These are phyloP conservation scores for Cladophialophora bantiana DNA, from an alignment of 2,329 filamentous ascomycete species.

Conservation along the genomic window DNA sequence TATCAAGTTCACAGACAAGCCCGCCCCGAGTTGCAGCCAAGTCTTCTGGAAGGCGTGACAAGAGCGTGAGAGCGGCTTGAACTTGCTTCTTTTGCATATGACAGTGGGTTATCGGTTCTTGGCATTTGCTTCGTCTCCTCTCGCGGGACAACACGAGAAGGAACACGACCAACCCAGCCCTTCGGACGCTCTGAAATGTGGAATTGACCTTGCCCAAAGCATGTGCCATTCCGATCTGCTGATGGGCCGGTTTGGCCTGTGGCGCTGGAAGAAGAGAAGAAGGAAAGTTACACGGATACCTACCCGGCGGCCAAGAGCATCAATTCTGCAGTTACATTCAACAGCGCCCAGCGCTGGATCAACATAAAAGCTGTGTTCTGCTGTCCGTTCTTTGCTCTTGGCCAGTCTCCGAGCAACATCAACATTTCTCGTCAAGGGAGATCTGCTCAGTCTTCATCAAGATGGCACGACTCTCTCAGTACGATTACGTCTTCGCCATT, in stretches of 20 bases:
- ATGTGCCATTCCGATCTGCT: constrained; percentile 6
- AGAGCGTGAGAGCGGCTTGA: constrained; percentile 7
- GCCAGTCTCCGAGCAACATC: neutral
- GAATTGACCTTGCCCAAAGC: neutral
- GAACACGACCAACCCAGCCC: neutral
- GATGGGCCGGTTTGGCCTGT: constrained; percentile 1
- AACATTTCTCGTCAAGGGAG: neutral
- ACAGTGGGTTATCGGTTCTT: constrained; percentile 6
- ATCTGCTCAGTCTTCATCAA: constrained; percentile 3
- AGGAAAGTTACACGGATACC: neutral
- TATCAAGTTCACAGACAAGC: constrained; percentile 1
- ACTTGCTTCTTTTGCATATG: constrained; percentile 14
- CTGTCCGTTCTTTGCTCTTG: constrained; percentile 1
- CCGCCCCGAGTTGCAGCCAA: constrained; percentile 9
- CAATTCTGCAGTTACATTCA: neutral
- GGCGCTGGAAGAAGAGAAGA: neutral
- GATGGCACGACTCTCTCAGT: constrained; percentile 49
- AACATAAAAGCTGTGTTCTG: constrained; percentile 16
- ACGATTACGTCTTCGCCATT: constrained; percentile 76
- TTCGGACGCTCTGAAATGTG: neutral
- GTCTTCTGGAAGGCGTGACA: neutral
- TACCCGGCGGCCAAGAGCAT: constrained; percentile 9
- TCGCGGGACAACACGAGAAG: neutral
- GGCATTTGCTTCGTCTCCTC: constrained; percentile 6
- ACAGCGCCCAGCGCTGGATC: neutral